phyloP scores from a whole-genome alignment of 768 basidiomycete species.

The Sporobolomyces phaffii region DNA sequence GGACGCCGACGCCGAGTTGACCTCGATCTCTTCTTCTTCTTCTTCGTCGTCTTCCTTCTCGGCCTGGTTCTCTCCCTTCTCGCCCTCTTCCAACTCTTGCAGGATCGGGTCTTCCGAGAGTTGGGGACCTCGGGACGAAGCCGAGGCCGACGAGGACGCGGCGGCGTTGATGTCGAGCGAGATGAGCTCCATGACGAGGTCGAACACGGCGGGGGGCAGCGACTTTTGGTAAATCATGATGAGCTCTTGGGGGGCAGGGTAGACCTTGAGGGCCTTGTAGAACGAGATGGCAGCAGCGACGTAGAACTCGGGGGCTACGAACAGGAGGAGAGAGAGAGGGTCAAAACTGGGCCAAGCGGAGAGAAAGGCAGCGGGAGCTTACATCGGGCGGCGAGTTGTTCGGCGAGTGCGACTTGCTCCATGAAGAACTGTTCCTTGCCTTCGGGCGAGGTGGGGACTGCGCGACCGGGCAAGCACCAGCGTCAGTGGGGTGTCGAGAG shows the following conservation, averaged over 20 bases:
- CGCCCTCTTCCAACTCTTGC: constrained; percentile 10
- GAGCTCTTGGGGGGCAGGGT: constrained; percentile 88
- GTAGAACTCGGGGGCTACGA: constrained; percentile 65
- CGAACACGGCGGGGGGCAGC: constrained; percentile 66
- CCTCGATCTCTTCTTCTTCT: constrained; percentile 5
- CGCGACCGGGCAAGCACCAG: too few relatives aligned
- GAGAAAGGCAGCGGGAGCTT: constrained; percentile 38
- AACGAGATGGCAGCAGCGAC: constrained; percentile 80
- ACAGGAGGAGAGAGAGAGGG: not conserved
- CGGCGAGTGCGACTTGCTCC: constrained; percentile 78
- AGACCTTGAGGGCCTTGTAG: constrained; percentile 87
- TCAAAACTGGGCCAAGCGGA: not conserved
- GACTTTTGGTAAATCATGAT: constrained; percentile 92
- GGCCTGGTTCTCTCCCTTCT: constrained; percentile 2
- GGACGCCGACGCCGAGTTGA: not conserved
- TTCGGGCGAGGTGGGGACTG: constrained; percentile 60
- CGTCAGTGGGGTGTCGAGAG: too few relatives aligned
- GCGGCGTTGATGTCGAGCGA: constrained; percentile 56
- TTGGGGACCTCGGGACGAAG: not conserved
- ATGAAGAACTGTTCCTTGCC: constrained; percentile 87
- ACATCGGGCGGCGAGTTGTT: constrained; percentile 74
- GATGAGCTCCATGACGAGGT: constrained; percentile 76
- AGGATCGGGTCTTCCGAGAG: not conserved
- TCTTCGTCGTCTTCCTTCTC: constrained; percentile 1
- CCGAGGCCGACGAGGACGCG: not conserved